These are phyloP conservation scores for Baorangia bicolor DNA, from an alignment of 768 basidiomycete species.

Conservation along the genomic window DNA sequence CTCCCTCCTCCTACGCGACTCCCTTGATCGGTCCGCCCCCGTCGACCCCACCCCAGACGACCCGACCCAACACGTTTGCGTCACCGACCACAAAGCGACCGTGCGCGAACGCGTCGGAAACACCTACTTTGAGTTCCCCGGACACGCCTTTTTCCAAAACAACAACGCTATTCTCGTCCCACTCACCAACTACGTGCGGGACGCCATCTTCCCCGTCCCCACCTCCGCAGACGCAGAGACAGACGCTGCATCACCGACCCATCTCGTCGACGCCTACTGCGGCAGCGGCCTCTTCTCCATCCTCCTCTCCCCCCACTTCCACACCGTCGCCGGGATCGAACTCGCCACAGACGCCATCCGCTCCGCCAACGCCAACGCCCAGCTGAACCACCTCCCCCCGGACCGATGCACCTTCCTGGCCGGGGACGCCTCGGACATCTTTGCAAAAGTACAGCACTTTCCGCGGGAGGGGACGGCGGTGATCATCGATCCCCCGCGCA, in stretches of 20 bases:
- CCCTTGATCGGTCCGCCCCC: conserved; percentile 42
- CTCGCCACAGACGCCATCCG: conserved; percentile 72
- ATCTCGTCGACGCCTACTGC: conserved; percentile 95
- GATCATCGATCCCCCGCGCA: conserved; percentile 89
- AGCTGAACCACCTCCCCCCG: conserved; percentile 56
- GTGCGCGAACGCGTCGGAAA: conserved; percentile 85
- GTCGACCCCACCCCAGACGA: conserved; percentile 36
- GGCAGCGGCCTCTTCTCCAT: conserved; percentile 88
- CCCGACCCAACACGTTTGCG: conserved; percentile 66
- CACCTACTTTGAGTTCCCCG: conserved; percentile 80
- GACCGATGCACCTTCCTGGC: conserved; percentile 64
- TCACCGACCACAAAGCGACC: conserved; percentile 76
- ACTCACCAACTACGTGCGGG: conserved; percentile 79
- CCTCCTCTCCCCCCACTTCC: conserved; percentile 73
- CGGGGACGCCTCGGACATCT: conserved; percentile 88
- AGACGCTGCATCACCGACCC: conserved; percentile 47
- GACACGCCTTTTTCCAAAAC: conserved; percentile 96
- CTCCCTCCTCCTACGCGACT: conserved; percentile 89
- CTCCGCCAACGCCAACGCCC: conserved; percentile 64
- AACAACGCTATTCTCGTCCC: conserved; percentile 90
- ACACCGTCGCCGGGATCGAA: conserved; percentile 84
- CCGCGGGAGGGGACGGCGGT: conserved; percentile 66
- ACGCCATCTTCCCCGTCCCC: conserved; percentile 57
- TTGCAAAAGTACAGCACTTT: conserved; percentile 62
- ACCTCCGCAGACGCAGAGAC: conserved; percentile 14